Conservation (phyloP, 2,329 filamentous ascomycete genomes). For the Fusarium buharicum region DNA sequence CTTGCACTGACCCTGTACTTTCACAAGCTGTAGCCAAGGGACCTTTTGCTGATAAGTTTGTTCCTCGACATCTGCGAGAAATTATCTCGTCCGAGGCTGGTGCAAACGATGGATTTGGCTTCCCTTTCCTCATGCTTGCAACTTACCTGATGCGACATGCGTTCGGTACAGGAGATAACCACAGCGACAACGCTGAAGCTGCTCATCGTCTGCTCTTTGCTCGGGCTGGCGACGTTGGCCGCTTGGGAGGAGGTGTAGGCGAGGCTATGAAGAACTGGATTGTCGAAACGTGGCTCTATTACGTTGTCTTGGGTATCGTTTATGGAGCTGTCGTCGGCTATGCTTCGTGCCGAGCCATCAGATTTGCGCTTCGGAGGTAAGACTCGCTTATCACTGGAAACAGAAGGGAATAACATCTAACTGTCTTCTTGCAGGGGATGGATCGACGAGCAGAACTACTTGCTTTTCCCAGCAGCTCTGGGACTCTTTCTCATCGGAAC, state of each 20-base stretch:
- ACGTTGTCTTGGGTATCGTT: constrained; percentile 62
- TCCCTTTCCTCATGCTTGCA: constrained; percentile 64
- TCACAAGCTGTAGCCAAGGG: constrained; percentile 45
- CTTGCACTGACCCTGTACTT: constrained; percentile 59
- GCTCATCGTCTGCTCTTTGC: constrained; percentile 25
- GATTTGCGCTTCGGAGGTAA: constrained; percentile 52
- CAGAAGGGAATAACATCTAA: constrained; percentile 1
- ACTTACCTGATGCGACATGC: constrained; percentile 24
- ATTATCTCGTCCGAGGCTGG: constrained; percentile 72
- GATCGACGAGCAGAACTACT: constrained; percentile 66
- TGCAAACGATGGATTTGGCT: constrained; percentile 70
- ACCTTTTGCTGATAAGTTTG: constrained; percentile 67
- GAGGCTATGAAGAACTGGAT: constrained; percentile 67
- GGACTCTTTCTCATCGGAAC: constrained; percentile 68
- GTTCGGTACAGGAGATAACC: background rate
- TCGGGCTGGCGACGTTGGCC: constrained; percentile 55
- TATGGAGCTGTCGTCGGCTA: constrained; percentile 65
- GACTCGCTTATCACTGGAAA: background rate
- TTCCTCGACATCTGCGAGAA: constrained; percentile 65
- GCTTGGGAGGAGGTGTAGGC: constrained; percentile 62
- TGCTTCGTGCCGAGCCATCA: constrained; percentile 58
- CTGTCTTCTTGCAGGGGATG: constrained; percentile 53
- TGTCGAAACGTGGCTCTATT: constrained; percentile 69
- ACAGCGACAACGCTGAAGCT: background rate
- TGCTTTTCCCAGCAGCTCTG: constrained; percentile 62